Percentiles rank a stretch among this genome's conserved stretches.
These are phyloP conservation scores for Madurella mycetomatis DNA, from an alignment of 2,329 filamentous ascomycete species.

Conservation along the genomic window DNA sequence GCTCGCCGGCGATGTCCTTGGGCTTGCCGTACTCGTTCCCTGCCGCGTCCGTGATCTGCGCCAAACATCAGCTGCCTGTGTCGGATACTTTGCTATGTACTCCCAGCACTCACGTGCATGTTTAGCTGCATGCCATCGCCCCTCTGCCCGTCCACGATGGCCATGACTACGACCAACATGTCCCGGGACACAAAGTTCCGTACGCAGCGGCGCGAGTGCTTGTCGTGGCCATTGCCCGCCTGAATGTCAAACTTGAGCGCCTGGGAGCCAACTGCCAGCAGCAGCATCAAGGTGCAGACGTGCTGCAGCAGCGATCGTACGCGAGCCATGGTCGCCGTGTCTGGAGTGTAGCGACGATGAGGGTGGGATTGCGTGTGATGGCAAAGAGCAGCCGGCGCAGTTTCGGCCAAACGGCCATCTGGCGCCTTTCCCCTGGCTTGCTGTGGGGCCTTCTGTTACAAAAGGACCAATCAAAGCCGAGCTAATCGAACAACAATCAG, in stretches of 20 bases:
- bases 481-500: constrained; percentile 1
- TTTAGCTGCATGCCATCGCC: constrained; percentile 92
- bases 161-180: constrained; percentile 91
- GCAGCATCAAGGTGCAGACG: constrained; percentile 54
- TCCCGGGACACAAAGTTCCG: constrained; percentile 92
- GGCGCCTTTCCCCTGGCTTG: constrained; percentile 23
- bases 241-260: constrained; percentile 93
- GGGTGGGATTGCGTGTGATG: constrained; percentile 4
- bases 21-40: constrained; percentile 94
- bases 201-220: constrained; percentile 75
- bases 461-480: constrained; percentile 12
- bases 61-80: neutral
- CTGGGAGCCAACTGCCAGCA: constrained; percentile 50
- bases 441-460: neutral
- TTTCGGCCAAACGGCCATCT: constrained; percentile 21
- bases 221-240: constrained; percentile 59
- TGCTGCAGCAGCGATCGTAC: constrained; percentile 52
- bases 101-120: constrained; percentile 67
- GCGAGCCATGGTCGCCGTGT: constrained; percentile 42
- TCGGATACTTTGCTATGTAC: neutral
- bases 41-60: constrained; percentile 85
- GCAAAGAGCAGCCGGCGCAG: neutral
- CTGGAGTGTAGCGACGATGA: neutral
- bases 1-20: constrained; percentile 87
- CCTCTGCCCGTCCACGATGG: constrained; percentile 76